Base-by-base conservation (phyloP, 805 yeast genomes). In the Sungouiella thailandica region DNA sequence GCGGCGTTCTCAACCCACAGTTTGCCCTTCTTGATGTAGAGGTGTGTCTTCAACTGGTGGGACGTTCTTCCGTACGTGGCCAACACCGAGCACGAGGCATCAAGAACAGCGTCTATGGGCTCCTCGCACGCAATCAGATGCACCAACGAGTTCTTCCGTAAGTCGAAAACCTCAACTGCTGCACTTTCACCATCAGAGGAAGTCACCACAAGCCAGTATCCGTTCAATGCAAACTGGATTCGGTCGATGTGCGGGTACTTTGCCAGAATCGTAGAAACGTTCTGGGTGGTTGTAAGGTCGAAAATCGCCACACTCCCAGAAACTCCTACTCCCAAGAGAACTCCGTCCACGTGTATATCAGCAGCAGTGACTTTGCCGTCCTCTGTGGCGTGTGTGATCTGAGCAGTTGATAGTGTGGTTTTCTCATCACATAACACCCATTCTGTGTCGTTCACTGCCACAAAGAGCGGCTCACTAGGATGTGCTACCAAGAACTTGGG, bases 151-250 rank as follows among this genome's bases (percentile, higher is more conserved):
- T 52, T 49, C 40, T 74, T 73, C 40, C 81, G 58, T 44, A 77
- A 55, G 49, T 76, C 79, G 57, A 76, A 59, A 2, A 76, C 50
- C 14, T 65, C 67, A 7, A 74, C 37, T 4, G 43, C 27, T 6
- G 25, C 29, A 20, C 23, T 29, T 5, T 15, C 23, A 5, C 29
- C 22, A 3, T 37, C 33, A 14, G 50, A 41, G 6, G 55, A 45
- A 7, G 53, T 47, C 2, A 57, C 70, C 28, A 71, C 50, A 13
- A 82, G 49, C 72, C 81, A 78, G 52, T 76, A 79, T 1, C 90
- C 90, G 49, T 82, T 82, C 18, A 64, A 59, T 2, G 80, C 82
- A 56, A 78, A 80, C 26, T 52, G 47, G 9, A 79, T 36, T n/a
- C 58, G 52, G 5, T 53, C 41, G 7, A 72, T 57, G 1, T 34